Base-by-base conservation (phyloP, 352 stramenopile species). In the Globisporangium recalcitrans region DNA sequence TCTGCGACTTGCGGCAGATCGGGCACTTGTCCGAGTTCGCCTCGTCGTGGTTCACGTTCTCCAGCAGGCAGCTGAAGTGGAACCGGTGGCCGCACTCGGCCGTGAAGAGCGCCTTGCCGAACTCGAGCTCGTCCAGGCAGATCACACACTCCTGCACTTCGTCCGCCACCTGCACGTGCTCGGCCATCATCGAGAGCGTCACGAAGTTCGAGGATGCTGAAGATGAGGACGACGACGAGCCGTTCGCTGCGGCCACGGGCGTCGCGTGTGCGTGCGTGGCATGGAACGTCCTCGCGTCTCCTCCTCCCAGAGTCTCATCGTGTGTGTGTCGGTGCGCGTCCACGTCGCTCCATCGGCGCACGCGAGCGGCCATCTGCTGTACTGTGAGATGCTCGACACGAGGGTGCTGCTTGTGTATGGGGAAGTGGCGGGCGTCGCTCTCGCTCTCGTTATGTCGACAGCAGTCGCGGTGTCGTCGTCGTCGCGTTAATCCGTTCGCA, bases 1-100 rank as follows among this genome's bases (percentile, higher is more conserved):
- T 80, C 73, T 95, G 85, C 62, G 82, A 48, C 71, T 93, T 88
- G 67, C 85, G 82, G 76, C 85, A 95, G 64, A 95, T 95, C 62
- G 85, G 85, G 52, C 85, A 95, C 71, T 95, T 95, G 74, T 92
- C 85, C 55, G 81, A 80, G 64, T 95, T 95, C 29, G 83, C 85
- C 67, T 95, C 85, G 72, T 95, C 85, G 70, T 95, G 83, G 70
- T 95, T 95, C 32, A 95, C 82, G 67, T 95, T 95, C 77, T 95
- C 85, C 32, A 95, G 63, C 56, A 95, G 62, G 62, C 85, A 95
- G 34, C 74, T 87, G 64, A 95, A 95, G 68, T 95, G 85, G 67
- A 90, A 95, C 52, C 83, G 79, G 73, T 95, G 85, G 63, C 80
- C 85, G 60, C 85, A 95, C 72, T 95, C 83, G 68, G 83, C 85